These are phyloP conservation scores for Termitomyces sp. DNA, from an alignment of 768 basidiomycete genomes.

Conservation along the genomic window DNA sequence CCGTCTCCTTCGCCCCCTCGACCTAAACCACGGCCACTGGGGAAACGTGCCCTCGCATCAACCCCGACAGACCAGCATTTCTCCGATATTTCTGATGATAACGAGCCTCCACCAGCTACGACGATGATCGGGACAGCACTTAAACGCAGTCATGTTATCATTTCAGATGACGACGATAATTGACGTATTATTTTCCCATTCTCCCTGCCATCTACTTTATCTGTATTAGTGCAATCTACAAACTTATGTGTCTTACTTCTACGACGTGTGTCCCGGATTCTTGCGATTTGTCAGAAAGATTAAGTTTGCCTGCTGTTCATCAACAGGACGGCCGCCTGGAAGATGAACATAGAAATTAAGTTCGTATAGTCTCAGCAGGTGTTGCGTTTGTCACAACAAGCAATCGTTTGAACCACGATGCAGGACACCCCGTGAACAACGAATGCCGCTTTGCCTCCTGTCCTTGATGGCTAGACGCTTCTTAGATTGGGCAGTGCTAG, in stretches of 20 bases:
- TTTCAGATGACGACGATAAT: slow-evolving; percentile 27
- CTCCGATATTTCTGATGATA: not conserved
- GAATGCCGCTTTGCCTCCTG: not conserved
- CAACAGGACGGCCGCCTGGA: not conserved
- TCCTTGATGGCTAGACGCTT: not conserved
- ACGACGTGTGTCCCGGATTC: not conserved
- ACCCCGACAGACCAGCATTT: not conserved
- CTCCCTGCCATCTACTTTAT: not conserved
- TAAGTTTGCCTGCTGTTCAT: not conserved
- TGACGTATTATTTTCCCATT: not conserved
- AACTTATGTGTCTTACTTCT: not conserved
- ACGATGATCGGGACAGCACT: slow-evolving; percentile 6
- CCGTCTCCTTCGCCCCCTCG: slow-evolving; percentile 33
- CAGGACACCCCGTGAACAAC: not conserved
- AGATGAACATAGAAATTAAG: not conserved
- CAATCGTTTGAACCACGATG: not conserved
- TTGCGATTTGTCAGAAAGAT: not conserved
- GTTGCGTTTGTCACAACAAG: not conserved
- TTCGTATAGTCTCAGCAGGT: not conserved
- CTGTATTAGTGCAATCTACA: not conserved
- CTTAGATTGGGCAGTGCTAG: not conserved
- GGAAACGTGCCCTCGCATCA: slow-evolving; percentile 1
- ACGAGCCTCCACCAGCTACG: slow-evolving; percentile 4
- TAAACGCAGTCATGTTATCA: slow-evolving; percentile 23
- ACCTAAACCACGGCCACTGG: slow-evolving; percentile 31